Conservation (phyloP, 257 asterid species). For the Capsicum pubescens region DNA sequence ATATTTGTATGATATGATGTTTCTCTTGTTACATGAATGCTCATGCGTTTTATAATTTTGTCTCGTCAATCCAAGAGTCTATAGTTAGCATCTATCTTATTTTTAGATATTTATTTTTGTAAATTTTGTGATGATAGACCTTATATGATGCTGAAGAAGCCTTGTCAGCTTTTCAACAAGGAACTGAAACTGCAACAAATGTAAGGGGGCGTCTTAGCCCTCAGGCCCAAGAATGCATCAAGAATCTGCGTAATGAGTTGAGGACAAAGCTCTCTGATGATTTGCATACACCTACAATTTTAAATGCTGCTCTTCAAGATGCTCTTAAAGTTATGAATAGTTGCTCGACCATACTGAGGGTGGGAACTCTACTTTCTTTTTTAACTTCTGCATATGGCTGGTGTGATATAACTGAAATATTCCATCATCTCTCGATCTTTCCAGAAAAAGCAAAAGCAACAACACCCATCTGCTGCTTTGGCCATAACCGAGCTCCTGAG, state of each 20-base stretch:
- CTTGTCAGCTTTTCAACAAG: constrained; percentile 45
- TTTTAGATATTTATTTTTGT: constrained; percentile 7
- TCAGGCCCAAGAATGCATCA: constrained; percentile 60
- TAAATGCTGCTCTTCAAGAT: constrained; percentile 68
- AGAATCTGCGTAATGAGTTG: constrained; percentile 61
- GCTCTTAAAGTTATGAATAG: constrained; percentile 63
- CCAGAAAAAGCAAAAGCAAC: constrained; percentile 49
- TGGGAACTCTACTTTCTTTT: constrained; percentile 29
- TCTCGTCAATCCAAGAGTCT: not conserved
- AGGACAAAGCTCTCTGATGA: constrained; percentile 77
- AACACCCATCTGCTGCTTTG: constrained; percentile 32
- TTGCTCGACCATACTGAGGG: constrained; percentile 63
- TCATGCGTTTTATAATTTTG: not conserved
- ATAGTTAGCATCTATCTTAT: not conserved
- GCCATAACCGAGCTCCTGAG: constrained; percentile 45
- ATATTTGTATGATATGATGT: not conserved
- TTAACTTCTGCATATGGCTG: not conserved
- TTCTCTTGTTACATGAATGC: not conserved
- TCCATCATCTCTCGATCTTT: constrained; percentile 19
- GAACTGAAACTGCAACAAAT: constrained; percentile 41
- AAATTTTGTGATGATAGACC: constrained; percentile 53
- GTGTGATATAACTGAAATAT: not conserved
- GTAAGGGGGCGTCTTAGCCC: constrained; percentile 47
- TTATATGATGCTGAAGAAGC: constrained; percentile 68
- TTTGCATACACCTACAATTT: constrained; percentile 73